phyloP scores from a whole-genome alignment of 345 rosid species.

The Atalantia buxifolia region DNA sequence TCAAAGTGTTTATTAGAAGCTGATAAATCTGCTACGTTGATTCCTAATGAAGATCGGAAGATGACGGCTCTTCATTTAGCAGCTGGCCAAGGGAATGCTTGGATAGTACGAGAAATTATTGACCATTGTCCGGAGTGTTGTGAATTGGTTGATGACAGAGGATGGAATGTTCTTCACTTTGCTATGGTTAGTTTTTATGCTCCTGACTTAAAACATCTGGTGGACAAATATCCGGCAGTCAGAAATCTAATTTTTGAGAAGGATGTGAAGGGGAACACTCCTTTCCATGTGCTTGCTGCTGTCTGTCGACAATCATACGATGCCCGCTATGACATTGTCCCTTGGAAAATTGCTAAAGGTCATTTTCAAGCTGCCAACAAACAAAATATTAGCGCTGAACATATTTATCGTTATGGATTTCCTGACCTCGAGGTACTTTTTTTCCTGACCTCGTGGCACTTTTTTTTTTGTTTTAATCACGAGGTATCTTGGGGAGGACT shows the following conservation, averaged over 20 bases:
- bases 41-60: background rate
- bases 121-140: background rate
- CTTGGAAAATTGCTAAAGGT: background rate
- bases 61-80: slow-evolving; percentile 1
- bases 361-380: background rate
- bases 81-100: background rate
- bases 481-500: too few species aligned
- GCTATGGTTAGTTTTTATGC: background rate
- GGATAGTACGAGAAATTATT: background rate
- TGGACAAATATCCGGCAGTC: background rate
- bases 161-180: slow-evolving; percentile 10
- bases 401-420: background rate
- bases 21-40: background rate
- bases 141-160: background rate
- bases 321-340: background rate
- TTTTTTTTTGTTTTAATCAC: too few species aligned
- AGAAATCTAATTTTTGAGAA: background rate
- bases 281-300: background rate
- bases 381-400: background rate
- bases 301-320: background rate
- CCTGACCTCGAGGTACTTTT: background rate
- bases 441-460: too few species aligned
- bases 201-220: accelerated
- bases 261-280: background rate
- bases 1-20: accelerated